Evolutionary conservation across 495 filamentous ascomycete genomes (phyloP).

Genomic region (Lophium mytilinum): DNA sequence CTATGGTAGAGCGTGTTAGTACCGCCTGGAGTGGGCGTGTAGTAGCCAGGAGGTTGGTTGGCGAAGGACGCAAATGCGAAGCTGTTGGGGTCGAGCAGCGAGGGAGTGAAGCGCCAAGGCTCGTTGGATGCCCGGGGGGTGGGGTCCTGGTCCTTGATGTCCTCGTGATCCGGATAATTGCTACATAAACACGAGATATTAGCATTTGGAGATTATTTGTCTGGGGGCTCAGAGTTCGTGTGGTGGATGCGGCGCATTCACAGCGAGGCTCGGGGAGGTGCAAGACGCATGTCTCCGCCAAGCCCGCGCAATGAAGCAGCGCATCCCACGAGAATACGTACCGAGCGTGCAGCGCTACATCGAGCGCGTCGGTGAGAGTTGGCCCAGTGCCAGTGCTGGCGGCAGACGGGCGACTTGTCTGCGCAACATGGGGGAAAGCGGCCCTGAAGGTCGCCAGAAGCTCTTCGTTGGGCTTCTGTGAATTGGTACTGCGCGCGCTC

Average conservation of each 20-base stretch:
- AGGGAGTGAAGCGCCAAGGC: constrained; percentile 76
- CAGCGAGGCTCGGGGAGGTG: neutral
- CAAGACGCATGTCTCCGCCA: neutral
- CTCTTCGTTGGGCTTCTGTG: constrained; percentile 80
- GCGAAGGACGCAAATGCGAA: constrained; percentile 70
- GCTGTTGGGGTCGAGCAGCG: constrained; percentile 74
- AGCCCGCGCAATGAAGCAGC: neutral
- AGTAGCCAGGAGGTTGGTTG: constrained; percentile 74
- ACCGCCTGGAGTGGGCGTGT: constrained; percentile 82
- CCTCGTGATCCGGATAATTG: constrained; percentile 41
- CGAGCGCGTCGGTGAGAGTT: constrained; percentile 33
- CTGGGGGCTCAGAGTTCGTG: no score
- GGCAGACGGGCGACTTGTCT: constrained; percentile 27
- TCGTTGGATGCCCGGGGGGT: constrained; percentile 71
- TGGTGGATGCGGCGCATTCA: neutral
- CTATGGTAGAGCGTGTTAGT: constrained; percentile 72
- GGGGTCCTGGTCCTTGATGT: constrained; percentile 70
- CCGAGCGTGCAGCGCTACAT: constrained; percentile 30
- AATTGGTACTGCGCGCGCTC: constrained; percentile 54
- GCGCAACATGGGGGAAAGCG: constrained; percentile 61
- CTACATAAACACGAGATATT: constrained; percentile 22
- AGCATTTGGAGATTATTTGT: no score
- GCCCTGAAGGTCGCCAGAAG: constrained; percentile 77
- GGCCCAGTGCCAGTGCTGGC: constrained; percentile 14
- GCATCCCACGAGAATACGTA: constrained; percentile 17